Conservation (phyloP, 768 basidiomycete species). For the Xanthoconium stramineum region DNA sequence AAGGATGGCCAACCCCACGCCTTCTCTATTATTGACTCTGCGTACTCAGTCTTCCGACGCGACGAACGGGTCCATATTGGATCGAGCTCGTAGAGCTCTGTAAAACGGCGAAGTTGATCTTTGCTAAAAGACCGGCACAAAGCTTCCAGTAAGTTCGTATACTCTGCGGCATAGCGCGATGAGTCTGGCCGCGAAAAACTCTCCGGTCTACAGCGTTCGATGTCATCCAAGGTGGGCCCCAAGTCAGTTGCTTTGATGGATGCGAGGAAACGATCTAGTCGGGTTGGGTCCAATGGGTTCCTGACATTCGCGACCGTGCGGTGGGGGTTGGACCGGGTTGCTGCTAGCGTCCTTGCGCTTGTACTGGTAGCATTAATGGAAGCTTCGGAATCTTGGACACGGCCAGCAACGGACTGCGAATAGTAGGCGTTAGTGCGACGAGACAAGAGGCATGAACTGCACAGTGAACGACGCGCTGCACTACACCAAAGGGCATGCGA, state of each 20-base stretch:
- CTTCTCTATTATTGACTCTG: constrained; percentile 55
- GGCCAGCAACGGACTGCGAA: constrained; percentile 19
- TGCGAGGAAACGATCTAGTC: constrained; percentile 56
- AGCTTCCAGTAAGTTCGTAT: constrained; percentile 48
- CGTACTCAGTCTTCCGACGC: constrained; percentile 40
- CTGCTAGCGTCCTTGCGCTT: not conserved
- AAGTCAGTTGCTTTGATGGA: constrained; percentile 44
- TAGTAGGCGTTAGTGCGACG: constrained; percentile 19
- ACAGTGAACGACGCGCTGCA: constrained; percentile 15
- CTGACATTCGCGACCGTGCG: not conserved
- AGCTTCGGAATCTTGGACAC: constrained; percentile 2
- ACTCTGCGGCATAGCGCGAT: constrained; percentile 48
- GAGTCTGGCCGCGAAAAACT: constrained; percentile 39
- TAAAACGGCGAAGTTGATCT: constrained; percentile 56
- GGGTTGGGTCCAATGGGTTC: constrained; percentile 40
- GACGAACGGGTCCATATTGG: constrained; percentile 31
- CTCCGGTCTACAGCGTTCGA: constrained; percentile 54
- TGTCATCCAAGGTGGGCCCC: constrained; percentile 54
- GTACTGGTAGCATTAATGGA: constrained; percentile 3
- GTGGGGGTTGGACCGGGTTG: constrained; percentile 1
- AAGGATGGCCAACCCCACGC: constrained; percentile 71
- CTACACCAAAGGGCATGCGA: constrained; percentile 14
- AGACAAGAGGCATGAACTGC: constrained; percentile 14
- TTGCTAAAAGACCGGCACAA: constrained; percentile 63
- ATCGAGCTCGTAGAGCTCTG: constrained; percentile 45